Evolutionary conservation across 139 green algal species (phyloP), one percentile per base, ranked within the genome.

Genomic region (Chlorella vulgaris): DNA sequence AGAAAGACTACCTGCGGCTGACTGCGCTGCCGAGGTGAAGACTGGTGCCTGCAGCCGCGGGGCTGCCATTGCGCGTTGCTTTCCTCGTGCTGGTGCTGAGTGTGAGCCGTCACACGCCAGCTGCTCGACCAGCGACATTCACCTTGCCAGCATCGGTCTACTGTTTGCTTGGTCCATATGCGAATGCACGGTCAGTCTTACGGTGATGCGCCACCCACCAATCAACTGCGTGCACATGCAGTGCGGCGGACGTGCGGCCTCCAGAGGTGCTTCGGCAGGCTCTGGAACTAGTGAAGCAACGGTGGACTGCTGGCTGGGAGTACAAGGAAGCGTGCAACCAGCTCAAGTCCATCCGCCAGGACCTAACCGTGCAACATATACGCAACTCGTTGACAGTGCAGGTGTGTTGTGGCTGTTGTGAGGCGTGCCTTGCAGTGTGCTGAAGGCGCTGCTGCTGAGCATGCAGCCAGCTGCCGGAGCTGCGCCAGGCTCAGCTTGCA

Each of bases 281-380:
- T 18, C 80, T 94, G 33, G 50, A 73, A 53, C 84, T 90, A 24
- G 86, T 93, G 1, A 94, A 94, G 84, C 65, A 62, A 7, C 58
- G 74, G 58, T 80, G 74, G 74, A 80, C 74, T 1, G 74, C 69
- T 39, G 74, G 58, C 1, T 80, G 74, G 21, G 58, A 80, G 38
- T 80, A 80, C 71, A 78, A 78, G 71, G 71, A 38, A 62, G 1
- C 81, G 2, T 93, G 88, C 29, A 86, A 91, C 47, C 93, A 97
- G 89, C 90, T 97, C 31, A 97, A 97, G 84, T 86, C 82, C 21
- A 96, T 97, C 8, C 90, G 93, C 24, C 90, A 94, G 85, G 92
- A 96, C 78, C 75, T 94, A 4, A 96, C 91, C 0, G 86, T 96
- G 58, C 93, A 97, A 84, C 87, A 91, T 51, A 87, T 96, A 0